Base-by-base conservation (phyloP, 345 rosid species). In the Acer saccharum region DNA sequence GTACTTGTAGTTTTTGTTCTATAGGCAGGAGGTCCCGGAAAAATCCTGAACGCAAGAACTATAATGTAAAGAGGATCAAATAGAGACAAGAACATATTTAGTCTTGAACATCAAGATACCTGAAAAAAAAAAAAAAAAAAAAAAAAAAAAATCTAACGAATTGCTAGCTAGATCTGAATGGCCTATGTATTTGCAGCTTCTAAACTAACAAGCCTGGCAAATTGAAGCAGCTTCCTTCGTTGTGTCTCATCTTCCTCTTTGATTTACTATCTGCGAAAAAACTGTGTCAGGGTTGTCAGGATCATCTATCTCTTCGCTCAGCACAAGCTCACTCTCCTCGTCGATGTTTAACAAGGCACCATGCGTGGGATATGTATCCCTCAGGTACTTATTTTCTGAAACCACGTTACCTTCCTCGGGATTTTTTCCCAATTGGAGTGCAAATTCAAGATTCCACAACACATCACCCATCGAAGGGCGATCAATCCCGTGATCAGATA, bases 381-480 rank as follows among this genome's bases (percentile, higher is more conserved):
- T 65, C 0, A 17, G 6, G 10, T 75, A 71, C 41, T 66, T 78
- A 1, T 62, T 68, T 18, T 73, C 76, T 2, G 72, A 73, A 5
- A 60, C 78, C n/a, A 55, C 0, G 20, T 78, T 69, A 7, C 80
- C 14, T 12, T 80, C 78, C 1, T 86, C 86, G 13, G 89, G 82
- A 65, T 81, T 81, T 50, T 85, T 89, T 44, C 89, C 87, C 64
- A 93, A 29, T 50, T 93, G 97, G 64, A 90, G 88, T 2, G 92
- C 88, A 35, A 84, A 86, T 72, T 95, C 97, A 6, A 95, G 91
- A 69, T 86, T 92, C 97, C 98, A 89, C 55, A 93, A 74, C 52
- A 93, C 92, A 73, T 93, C 97, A 0, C 96, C 98, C 93, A 95
- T 95, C 0, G 91, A 68, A 2, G 98, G 98, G 7, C 98, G 91